A percentile compares a stretch with the other conserved stretches of the same genome.
These are phyloP conservation scores for Xylariaceae sp. DNA, from an alignment of 2,329 filamentous ascomycete genomes.

Conservation along the genomic window DNA sequence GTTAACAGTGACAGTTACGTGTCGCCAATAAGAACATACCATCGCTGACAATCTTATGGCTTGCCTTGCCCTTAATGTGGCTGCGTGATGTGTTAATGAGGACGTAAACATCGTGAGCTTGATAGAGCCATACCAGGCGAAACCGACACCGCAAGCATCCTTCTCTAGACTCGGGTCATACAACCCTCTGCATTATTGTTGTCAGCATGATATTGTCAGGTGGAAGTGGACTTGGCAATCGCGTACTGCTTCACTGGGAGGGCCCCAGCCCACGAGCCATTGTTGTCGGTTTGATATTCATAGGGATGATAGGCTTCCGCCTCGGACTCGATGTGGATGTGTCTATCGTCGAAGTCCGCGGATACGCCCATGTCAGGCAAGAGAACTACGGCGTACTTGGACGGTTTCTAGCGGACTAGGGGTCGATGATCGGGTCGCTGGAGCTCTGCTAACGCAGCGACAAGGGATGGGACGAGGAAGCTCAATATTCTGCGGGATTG, in stretches of 20 bases:
- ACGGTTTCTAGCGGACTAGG: slow-evolving; percentile 8
- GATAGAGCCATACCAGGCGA: slow-evolving; percentile 69
- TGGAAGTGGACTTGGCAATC: background rate
- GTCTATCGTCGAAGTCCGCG: slow-evolving; percentile 66
- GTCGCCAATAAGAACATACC: slow-evolving; percentile 51
- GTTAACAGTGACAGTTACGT: slow-evolving; percentile 29
- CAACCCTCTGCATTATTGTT: slow-evolving; percentile 56
- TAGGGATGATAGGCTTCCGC: slow-evolving; percentile 63
- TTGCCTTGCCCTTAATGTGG: slow-evolving; percentile 94
- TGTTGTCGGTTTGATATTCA: slow-evolving; percentile 85
- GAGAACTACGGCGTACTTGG: slow-evolving; percentile 23
- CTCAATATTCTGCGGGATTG: slow-evolving; percentile 25
- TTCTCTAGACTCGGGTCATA: slow-evolving; percentile 96
- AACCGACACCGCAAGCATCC: slow-evolving; percentile 99
- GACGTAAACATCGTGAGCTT: slow-evolving; percentile 1
- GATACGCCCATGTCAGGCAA: slow-evolving; percentile 67
- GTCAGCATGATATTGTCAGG: slow-evolving; percentile 13
- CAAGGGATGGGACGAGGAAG: slow-evolving; percentile 19
- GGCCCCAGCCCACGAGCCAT: slow-evolving; percentile 85
- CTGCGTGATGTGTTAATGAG: slow-evolving; percentile 40
- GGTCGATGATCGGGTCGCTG: slow-evolving; percentile 17
- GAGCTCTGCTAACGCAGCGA: slow-evolving; percentile 17
- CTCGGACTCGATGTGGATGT: slow-evolving; percentile 58
- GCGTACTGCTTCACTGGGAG: slow-evolving; percentile 87
- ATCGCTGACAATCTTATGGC: slow-evolving; percentile 99